phyloP scores from a whole-genome alignment of 768 basidiomycete genomes.

The Panus rudis region DNA sequence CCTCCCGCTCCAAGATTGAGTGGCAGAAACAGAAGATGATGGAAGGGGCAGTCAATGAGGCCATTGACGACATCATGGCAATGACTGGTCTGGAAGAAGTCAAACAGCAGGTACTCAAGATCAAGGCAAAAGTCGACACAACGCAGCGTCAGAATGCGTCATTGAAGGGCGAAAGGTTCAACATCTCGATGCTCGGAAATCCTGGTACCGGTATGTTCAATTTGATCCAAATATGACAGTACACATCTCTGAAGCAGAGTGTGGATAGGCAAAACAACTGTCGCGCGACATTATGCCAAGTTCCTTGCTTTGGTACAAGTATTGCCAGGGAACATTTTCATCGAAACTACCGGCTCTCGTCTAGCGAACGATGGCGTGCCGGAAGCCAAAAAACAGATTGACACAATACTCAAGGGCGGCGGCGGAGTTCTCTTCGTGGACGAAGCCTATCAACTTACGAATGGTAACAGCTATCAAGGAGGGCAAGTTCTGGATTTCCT shows the following conservation, averaged over 20 bases:
- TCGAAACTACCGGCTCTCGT: slow-evolving; percentile 58
- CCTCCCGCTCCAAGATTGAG: slow-evolving; percentile 23
- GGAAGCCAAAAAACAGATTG: slow-evolving; percentile 43
- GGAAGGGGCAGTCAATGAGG: slow-evolving; percentile 42
- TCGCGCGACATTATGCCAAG: slow-evolving; percentile 57
- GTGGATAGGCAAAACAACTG: slow-evolving; percentile 56
- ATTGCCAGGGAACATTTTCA: slow-evolving; percentile 44
- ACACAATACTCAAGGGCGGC: slow-evolving; percentile 39
- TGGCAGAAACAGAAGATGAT: slow-evolving; percentile 55
- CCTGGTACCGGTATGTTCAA: slow-evolving; percentile 60
- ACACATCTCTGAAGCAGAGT: background rate
- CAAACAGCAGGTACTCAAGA: slow-evolving; percentile 49
- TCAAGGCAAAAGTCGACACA: slow-evolving; percentile 53
- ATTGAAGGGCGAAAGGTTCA: slow-evolving; percentile 50
- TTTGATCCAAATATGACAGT: background rate
- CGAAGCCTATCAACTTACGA: slow-evolving; percentile 63
- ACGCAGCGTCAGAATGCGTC: slow-evolving; percentile 46
- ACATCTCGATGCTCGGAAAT: slow-evolving; percentile 59
- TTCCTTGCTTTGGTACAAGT: slow-evolving; percentile 50
- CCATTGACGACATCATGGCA: slow-evolving; percentile 62
- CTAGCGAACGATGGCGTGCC: slow-evolving; percentile 51
- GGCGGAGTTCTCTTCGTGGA: slow-evolving; percentile 67
- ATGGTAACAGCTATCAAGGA: slow-evolving; percentile 40
- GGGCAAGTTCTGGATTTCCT: slow-evolving; percentile 60
- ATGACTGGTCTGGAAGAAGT: slow-evolving; percentile 67